Conservation (phyloP, 805 yeast species). For the Pichia paraexigua region DNA sequence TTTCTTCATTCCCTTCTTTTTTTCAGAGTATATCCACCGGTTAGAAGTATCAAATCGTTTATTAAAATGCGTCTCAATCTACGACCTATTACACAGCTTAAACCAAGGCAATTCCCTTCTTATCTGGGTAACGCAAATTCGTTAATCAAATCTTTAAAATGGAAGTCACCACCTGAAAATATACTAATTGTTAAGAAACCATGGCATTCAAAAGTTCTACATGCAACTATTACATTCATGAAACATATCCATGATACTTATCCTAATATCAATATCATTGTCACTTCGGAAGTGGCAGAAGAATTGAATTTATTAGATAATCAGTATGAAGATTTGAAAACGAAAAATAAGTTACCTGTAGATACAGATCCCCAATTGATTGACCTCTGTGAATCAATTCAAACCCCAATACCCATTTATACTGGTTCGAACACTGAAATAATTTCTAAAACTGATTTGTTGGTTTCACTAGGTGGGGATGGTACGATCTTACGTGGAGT, state of each 20-base stretch:
- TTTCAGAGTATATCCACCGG: background rate
- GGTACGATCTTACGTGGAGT: slow-evolving; percentile 88
- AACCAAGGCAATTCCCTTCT: slow-evolving; percentile 35
- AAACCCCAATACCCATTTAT: slow-evolving; percentile 29
- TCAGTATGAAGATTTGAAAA: background rate
- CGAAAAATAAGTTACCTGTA: background rate
- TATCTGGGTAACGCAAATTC: slow-evolving; percentile 49
- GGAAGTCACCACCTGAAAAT: slow-evolving; percentile 71
- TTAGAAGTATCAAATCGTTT: too few species aligned
- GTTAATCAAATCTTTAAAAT: slow-evolving; percentile 52
- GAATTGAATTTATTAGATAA: slow-evolving; percentile 36
- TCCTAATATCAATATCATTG: slow-evolving; percentile 70
- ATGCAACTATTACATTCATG: slow-evolving; percentile 61
- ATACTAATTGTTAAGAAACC: slow-evolving; percentile 82
- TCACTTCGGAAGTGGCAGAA: slow-evolving; percentile 63
- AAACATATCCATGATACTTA: slow-evolving; percentile 51
- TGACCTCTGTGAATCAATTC: background rate
- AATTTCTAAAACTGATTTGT: slow-evolving; percentile 60
- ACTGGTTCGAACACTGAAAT: slow-evolving; percentile 56
- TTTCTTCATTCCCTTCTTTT: too few species aligned
- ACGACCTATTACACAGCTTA: slow-evolving; percentile 10
- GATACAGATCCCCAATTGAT: background rate
- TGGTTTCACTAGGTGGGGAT: slow-evolving; percentile 93
- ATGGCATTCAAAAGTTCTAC: slow-evolving; percentile 54
- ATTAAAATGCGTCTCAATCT: background rate